These are phyloP conservation scores for Colletotrichum sp. DNA, from an alignment of 2,329 filamentous ascomycete species.

Conservation along the genomic window DNA sequence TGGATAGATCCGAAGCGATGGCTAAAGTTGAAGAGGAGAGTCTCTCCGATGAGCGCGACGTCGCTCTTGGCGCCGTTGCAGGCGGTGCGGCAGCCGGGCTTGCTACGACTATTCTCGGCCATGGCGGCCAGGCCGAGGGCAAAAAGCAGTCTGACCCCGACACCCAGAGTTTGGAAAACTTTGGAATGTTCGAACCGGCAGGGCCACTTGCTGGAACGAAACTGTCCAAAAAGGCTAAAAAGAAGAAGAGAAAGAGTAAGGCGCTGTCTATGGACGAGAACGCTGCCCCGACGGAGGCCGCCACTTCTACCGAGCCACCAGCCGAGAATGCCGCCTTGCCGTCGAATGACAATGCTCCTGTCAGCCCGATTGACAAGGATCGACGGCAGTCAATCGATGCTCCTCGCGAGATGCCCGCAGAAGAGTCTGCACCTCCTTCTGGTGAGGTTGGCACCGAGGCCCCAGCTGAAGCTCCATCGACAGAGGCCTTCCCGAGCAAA, in stretches of 20 bases:
- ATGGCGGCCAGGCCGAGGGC: neutral
- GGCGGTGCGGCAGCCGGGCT: slow-evolving; percentile 2
- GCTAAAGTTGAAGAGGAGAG: slow-evolving; percentile 31
- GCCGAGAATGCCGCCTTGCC: neutral
- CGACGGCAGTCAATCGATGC: neutral
- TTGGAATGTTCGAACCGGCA: neutral
- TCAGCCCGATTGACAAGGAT: neutral
- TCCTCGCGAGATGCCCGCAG: neutral
- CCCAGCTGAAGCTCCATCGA: neutral
- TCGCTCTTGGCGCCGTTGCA: neutral
- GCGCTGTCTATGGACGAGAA: neutral
- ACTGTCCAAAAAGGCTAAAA: slow-evolving; percentile 35
- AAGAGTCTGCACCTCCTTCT: neutral
- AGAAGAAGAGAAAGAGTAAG: slow-evolving; percentile 31
- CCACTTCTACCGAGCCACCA: neutral
- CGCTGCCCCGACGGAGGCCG: neutral
- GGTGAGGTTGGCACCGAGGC: neutral
- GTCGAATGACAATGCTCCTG: neutral
- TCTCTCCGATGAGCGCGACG: neutral
- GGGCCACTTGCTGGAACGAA: slow-evolving; percentile 16
- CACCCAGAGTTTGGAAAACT: neutral
- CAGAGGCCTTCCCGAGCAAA: neutral
- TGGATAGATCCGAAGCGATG: slow-evolving; percentile 12
- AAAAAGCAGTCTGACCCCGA: neutral
- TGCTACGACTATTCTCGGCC: neutral